A percentile compares a stretch with the other conserved stretches of the same genome.
Conservation (phyloP, 495 filamentous ascomycete species). For the Aspergillus saccharolyticus region DNA sequence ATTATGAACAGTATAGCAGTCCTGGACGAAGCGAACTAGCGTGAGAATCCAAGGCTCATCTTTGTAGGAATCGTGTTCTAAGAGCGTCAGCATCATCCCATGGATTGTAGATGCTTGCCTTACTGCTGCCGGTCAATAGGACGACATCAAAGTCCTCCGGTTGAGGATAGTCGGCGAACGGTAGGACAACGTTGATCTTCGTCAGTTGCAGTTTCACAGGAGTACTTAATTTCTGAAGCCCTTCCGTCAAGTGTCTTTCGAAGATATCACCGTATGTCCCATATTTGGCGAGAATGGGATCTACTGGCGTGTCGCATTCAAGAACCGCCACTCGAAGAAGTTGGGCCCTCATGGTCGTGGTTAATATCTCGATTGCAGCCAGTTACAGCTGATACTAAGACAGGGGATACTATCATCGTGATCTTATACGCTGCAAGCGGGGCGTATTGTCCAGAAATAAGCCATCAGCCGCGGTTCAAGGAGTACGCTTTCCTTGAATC, state of each 20-base stretch:
- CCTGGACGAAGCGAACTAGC: slow-evolving; percentile 59
- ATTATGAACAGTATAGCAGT: slow-evolving; percentile 16
- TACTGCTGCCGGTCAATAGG: slow-evolving; percentile 67
- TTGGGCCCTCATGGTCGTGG: slow-evolving; percentile 12
- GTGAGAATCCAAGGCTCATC: slow-evolving; percentile 66
- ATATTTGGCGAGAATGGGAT: slow-evolving; percentile 50
- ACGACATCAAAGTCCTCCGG: slow-evolving; percentile 68
- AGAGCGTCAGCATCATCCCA: neutral
- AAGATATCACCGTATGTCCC: slow-evolving; percentile 71
- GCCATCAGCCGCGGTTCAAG: neutral
- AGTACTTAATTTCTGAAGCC: slow-evolving; percentile 33
- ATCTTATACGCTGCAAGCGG: neutral
- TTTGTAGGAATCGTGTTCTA: slow-evolving; percentile 55
- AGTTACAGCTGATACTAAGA: neutral
- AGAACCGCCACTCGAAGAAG: slow-evolving; percentile 69
- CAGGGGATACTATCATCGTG: neutral
- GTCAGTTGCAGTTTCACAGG: slow-evolving; percentile 48
- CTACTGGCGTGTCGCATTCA: slow-evolving; percentile 68
- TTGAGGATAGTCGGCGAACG: slow-evolving; percentile 48
- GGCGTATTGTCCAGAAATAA: neutral
- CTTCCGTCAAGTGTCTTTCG: slow-evolving; percentile 49
- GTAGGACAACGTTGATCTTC: slow-evolving; percentile 59
- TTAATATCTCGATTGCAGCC: neutral
- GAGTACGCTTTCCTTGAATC: neutral
- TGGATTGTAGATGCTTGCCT: slow-evolving; percentile 4